phyloP scores from a whole-genome alignment of 176 grass and related monocot genomes.

The Eleusine coracana region DNA sequence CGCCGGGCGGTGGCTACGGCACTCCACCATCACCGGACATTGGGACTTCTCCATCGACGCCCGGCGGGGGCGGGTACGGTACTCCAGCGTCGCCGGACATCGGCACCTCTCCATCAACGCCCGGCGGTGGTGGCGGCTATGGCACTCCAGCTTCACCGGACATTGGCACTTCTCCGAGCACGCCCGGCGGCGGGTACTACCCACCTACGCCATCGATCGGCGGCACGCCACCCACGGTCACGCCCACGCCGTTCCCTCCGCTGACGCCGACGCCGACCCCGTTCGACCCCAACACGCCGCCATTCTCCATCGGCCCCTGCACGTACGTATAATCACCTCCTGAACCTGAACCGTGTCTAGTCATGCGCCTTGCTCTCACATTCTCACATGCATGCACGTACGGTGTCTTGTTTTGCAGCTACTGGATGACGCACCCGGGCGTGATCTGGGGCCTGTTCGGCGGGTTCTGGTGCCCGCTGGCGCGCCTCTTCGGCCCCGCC shows the following conservation, averaged over 20 bases:
- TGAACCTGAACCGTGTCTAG: slow-evolving; percentile 4
- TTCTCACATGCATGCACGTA: neutral
- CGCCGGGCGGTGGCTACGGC: neutral
- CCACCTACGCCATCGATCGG: neutral
- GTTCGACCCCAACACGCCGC: slow-evolving; percentile 69
- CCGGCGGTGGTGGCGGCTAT: neutral
- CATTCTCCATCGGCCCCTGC: slow-evolving; percentile 65
- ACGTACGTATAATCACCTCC: slow-evolving; percentile 41
- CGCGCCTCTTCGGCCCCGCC: slow-evolving; percentile 50
- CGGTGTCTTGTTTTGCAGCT: slow-evolving; percentile 41
- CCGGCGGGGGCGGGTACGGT: neutral
- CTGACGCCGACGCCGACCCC: slow-evolving; percentile 61
- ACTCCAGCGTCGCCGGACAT: slow-evolving; percentile 29
- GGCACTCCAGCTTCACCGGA: neutral
- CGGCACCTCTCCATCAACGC: slow-evolving; percentile 9
- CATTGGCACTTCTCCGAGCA: neutral
- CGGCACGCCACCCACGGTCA: slow-evolving; percentile 30
- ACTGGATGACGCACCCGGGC: slow-evolving; percentile 73
- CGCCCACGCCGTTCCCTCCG: slow-evolving; percentile 52
- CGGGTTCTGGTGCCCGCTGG: slow-evolving; percentile 72
- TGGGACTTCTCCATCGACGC: slow-evolving; percentile 12
- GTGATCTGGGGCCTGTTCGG: slow-evolving; percentile 63
- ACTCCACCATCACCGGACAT: slow-evolving; percentile 28
- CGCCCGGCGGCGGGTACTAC: slow-evolving; percentile 11
- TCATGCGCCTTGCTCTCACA: neutral